These are phyloP conservation scores for Rubia occidens DNA, from an alignment of 305 asterid species.

Conservation along the genomic window DNA sequence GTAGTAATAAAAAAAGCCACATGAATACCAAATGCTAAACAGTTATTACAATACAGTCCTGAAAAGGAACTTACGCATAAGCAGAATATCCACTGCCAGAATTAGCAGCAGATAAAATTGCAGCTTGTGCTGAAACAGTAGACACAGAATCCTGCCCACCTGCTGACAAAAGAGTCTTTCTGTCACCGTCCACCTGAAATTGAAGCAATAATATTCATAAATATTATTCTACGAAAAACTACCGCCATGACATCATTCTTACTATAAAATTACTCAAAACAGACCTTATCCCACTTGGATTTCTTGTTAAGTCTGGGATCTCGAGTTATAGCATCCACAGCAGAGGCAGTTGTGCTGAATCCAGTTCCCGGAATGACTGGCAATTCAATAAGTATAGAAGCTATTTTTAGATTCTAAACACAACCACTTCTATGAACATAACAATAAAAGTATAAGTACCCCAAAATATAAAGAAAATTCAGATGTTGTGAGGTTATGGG, in stretches of 20 bases:
- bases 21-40: slow-evolving; percentile 1
- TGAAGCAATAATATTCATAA: slow-evolving; percentile 13
- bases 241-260: slow-evolving; percentile 10
- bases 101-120: slow-evolving; percentile 66
- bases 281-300: slow-evolving; percentile 98
- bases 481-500: slow-evolving; percentile 13
- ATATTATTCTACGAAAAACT: slow-evolving; percentile 12
- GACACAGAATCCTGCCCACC: slow-evolving; percentile 57
- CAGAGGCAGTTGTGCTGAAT: slow-evolving; percentile 32
- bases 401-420: background rate
- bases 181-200: slow-evolving; percentile 70
- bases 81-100: slow-evolving; percentile 94
- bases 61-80: slow-evolving; percentile 69
- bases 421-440: background rate
- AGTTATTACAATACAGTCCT: background rate
- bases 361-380: slow-evolving; percentile 33
- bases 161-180: slow-evolving; percentile 30
- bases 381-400: slow-evolving; percentile 25
- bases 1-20: background rate
- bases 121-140: slow-evolving; percentile 59
- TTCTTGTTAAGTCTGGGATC: slow-evolving; percentile 70
- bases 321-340: slow-evolving; percentile 41
- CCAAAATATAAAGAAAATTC: slow-evolving; percentile 7
- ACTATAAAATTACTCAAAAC: slow-evolving; percentile 18
- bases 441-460: background rate